These are phyloP conservation scores for Austroboletus novae-zelandiae DNA, from an alignment of 1,284 basidiomycete species.

Conservation along the genomic window DNA sequence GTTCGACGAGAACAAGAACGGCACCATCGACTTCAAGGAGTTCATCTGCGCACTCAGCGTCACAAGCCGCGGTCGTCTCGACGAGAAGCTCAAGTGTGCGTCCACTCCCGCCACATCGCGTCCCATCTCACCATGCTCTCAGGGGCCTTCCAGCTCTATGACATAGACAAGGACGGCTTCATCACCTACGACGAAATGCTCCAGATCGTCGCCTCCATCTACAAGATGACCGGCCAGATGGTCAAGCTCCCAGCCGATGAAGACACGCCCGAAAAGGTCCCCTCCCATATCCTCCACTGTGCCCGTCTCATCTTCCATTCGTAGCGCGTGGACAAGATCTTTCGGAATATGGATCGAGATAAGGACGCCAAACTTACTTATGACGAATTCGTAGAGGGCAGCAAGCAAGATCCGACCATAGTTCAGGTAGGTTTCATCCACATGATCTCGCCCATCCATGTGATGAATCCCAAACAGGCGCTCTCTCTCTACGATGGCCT, in stretches of 20 bases:
- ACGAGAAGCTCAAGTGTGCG: slow-evolving; percentile 98
- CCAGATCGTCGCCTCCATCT: slow-evolving; percentile 92
- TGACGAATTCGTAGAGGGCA: slow-evolving; percentile 96
- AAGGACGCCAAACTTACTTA: slow-evolving; percentile 88
- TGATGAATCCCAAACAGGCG: slow-evolving; percentile 44
- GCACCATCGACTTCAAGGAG: slow-evolving; percentile 97
- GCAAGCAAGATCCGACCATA: slow-evolving; percentile 97
- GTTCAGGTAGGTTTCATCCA: slow-evolving; percentile 69
- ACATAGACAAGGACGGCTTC: slow-evolving; percentile 95
- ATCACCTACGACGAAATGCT: slow-evolving; percentile 99
- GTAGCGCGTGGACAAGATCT: slow-evolving; percentile 95
- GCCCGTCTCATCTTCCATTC: slow-evolving; percentile 13
- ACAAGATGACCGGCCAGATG: slow-evolving; percentile 99
- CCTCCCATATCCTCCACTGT: slow-evolving; percentile 3
- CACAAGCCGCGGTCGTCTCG: slow-evolving; percentile 89
- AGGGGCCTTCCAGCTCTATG: slow-evolving; percentile 99
- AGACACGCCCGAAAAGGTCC: slow-evolving; percentile 97
- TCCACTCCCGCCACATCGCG: slow-evolving; percentile 17
- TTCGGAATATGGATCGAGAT: slow-evolving; percentile 90
- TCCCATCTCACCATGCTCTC: slow-evolving; percentile 21
- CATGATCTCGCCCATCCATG: slow-evolving; percentile 12
- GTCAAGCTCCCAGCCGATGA: slow-evolving; percentile 97
- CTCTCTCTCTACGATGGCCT: slow-evolving; percentile 77
- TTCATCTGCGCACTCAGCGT: slow-evolving; percentile 98
- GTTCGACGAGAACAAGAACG: slow-evolving; percentile 94